Conservation (phyloP, 441 rosid species). For the Gossypium davidsonii region DNA sequence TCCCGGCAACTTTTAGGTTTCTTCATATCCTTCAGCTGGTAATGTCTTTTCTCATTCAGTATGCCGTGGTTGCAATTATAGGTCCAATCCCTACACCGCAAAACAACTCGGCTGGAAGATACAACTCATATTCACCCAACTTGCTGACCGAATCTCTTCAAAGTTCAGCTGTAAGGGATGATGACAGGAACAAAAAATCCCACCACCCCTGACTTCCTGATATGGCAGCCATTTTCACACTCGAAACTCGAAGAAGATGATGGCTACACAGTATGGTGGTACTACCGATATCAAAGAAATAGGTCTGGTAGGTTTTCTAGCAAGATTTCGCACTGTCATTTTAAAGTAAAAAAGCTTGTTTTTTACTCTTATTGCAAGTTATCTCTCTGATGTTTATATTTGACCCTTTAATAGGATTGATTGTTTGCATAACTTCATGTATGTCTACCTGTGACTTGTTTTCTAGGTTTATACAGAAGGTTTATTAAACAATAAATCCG, state of each 20-base stretch:
- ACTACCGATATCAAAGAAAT: neutral
- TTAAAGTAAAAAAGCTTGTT: neutral
- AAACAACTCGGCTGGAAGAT: neutral
- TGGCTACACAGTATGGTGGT: neutral
- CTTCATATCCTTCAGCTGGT: neutral
- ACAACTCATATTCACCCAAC: neutral
- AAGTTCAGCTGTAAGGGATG: constrained; percentile 30
- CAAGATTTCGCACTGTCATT: neutral
- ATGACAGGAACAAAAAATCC: constrained; percentile 22
- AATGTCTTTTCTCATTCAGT: neutral
- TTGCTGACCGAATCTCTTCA: neutral
- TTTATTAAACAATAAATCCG: neutral
- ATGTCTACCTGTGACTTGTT: too few relatives aligned
- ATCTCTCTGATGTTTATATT: neutral
- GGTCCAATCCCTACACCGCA: neutral
- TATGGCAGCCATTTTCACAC: constrained; percentile 74
- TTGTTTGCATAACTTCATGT: too few relatives aligned
- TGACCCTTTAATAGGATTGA: too few relatives aligned
- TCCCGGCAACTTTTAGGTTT: neutral
- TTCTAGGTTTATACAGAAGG: neutral
- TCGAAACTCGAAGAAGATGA: constrained; percentile 63
- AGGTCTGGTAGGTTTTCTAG: neutral
- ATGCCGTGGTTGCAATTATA: neutral
- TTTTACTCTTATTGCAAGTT: neutral
- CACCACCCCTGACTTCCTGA: constrained; percentile 35